Conservation (phyloP, 2,329 filamentous ascomycete genomes). For the Dactylellina leptospora region DNA sequence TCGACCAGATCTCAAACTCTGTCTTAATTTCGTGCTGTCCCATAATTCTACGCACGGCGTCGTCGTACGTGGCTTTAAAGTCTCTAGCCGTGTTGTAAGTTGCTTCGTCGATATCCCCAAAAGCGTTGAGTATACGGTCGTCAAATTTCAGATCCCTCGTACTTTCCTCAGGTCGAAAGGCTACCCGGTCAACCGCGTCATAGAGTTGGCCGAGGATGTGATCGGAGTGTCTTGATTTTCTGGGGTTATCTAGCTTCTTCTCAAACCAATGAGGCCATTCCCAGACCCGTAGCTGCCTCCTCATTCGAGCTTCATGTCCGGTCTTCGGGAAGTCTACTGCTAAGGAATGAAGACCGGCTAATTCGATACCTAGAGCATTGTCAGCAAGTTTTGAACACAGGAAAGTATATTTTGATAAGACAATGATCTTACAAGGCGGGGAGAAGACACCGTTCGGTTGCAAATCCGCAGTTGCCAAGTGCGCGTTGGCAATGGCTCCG, state of each 20-base stretch:
- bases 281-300: constrained; percentile 58
- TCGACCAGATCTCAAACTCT: constrained; percentile 91
- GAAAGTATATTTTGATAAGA: not conserved
- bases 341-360: constrained; percentile 84
- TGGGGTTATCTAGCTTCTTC: constrained; percentile 75
- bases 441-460: constrained; percentile 71
- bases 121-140: constrained; percentile 73
- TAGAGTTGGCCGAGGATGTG: constrained; percentile 80
- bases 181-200: constrained; percentile 68
- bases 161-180: constrained; percentile 75
- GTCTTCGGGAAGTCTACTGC: constrained; percentile 96
- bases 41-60: constrained; percentile 79
- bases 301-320: constrained; percentile 77
- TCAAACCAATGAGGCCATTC: constrained; percentile 66
- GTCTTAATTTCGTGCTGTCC: constrained; percentile 82
- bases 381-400: not conserved
- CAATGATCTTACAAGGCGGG: constrained; percentile 70
- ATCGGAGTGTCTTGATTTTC: constrained; percentile 47
- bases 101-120: constrained; percentile 65
- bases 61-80: constrained; percentile 82
- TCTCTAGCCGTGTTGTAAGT: constrained; percentile 69
- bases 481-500: constrained; percentile 79
- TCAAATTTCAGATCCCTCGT: constrained; percentile 71
- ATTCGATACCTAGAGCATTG: constrained; percentile 66
- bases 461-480: constrained; percentile 79